These are phyloP conservation scores for Parasarocladium wereldwijsianum DNA, from an alignment of 2,329 filamentous ascomycete genomes.

Conservation along the genomic window DNA sequence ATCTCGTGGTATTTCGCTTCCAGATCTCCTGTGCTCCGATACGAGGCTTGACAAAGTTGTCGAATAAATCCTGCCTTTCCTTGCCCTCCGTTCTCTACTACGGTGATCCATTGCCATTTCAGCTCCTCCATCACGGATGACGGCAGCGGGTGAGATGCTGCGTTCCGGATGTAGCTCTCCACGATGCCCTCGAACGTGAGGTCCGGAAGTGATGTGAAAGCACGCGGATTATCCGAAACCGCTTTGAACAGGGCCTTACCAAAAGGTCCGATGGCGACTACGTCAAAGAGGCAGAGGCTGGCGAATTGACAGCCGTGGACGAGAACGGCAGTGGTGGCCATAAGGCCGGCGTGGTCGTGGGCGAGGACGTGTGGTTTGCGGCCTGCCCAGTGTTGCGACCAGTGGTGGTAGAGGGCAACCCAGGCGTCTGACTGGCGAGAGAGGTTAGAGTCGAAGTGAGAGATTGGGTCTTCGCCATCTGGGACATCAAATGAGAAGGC, in stretches of 20 bases:
- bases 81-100: no score
- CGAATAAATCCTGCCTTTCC: conserved; percentile 22
- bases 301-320: conserved; percentile 20
- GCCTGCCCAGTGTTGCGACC: conserved; percentile 12
- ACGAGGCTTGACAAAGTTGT: conserved; percentile 19
- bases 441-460: conserved; percentile 19
- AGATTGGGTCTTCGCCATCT: not conserved
- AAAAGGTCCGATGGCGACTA: conserved; percentile 26
- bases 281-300: conserved; percentile 25
- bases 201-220: conserved; percentile 19
- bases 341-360: conserved; percentile 28
- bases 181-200: conserved; percentile 23
- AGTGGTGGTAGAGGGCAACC: conserved; percentile 20
- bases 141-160: conserved; percentile 15
- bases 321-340: conserved; percentile 22
- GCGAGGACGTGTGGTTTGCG: conserved; percentile 23
- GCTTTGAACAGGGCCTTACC: conserved; percentile 27
- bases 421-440: conserved; percentile 21
- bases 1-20: conserved; percentile 21
- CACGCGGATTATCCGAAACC: conserved; percentile 16
- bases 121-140: conserved; percentile 20
- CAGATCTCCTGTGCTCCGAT: conserved; percentile 14
- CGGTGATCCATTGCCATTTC: conserved; percentile 19
- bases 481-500: conserved; percentile 5
- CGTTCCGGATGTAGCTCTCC: conserved; percentile 22